These are phyloP conservation scores for Myxozyma melibiosi DNA, from an alignment of 805 yeast genomes.

Conservation along the genomic window DNA sequence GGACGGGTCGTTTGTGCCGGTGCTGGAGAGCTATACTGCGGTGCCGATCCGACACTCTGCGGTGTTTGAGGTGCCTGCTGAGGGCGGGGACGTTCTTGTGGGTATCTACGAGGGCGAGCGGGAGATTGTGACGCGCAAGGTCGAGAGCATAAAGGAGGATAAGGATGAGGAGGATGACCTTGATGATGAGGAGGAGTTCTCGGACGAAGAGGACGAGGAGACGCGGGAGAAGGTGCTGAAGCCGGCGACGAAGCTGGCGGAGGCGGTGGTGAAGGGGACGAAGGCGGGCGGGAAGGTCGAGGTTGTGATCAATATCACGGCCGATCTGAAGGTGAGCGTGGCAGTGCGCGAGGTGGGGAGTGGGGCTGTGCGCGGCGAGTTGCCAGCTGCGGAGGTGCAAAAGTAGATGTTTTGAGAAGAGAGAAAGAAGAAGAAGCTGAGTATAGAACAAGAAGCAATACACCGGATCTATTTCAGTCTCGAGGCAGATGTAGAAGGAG, in stretches of 20 bases:
- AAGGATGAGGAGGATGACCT: constrained; percentile 54
- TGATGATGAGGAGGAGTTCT: constrained; percentile 49
- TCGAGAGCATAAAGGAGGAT: constrained; percentile 63
- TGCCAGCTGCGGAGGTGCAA: constrained; percentile 10
- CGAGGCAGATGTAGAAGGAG: too few species aligned
- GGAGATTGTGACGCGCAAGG: constrained; percentile 75
- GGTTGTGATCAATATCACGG: constrained; percentile 62
- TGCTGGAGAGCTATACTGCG: constrained; percentile 82
- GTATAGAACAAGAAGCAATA: not conserved
- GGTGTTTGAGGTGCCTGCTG: constrained; percentile 61
- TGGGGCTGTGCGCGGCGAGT: constrained; percentile 29
- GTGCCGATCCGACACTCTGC: constrained; percentile 83
- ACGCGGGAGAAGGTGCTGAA: constrained; percentile 87
- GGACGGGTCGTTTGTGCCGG: constrained; percentile 62
- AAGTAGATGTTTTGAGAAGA: constrained; percentile 1
- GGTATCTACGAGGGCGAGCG: constrained; percentile 85
- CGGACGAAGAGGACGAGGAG: constrained; percentile 57
- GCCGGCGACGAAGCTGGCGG: constrained; percentile 73
- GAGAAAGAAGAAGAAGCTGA: not conserved
- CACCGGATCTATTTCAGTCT: too few species aligned
- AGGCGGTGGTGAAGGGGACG: constrained; percentile 71
- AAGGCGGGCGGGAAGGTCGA: constrained; percentile 66
- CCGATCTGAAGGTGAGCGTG: constrained; percentile 64
- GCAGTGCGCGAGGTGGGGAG: constrained; percentile 49
- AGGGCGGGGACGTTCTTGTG: constrained; percentile 61